Percentiles rank a stretch among this genome's conserved stretches.
Conservation (phyloP, 805 yeast species). For the Monosporozyma aquatica region DNA sequence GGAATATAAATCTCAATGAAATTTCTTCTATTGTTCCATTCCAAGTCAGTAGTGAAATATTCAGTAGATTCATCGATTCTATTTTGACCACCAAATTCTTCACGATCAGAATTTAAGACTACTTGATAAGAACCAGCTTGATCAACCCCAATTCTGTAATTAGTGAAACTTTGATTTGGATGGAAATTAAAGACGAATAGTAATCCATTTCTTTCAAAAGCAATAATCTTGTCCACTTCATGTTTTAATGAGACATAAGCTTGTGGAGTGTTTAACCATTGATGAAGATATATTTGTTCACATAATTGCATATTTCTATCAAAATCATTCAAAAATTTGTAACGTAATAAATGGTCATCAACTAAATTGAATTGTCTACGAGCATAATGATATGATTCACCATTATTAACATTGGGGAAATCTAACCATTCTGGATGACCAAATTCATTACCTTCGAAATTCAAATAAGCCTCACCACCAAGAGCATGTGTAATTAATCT, state of each 20-base stretch:
- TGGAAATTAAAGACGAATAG: slow-evolving; percentile 86
- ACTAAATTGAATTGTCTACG: slow-evolving; percentile 88
- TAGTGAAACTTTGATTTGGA: slow-evolving; percentile 72
- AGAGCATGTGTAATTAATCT: slow-evolving; percentile 76
- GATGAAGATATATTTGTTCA: slow-evolving; percentile 58
- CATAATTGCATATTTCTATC: slow-evolving; percentile 76
- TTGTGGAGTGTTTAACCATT: slow-evolving; percentile 63
- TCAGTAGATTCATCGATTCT: slow-evolving; percentile 50
- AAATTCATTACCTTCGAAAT: slow-evolving; percentile 95
- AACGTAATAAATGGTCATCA: slow-evolving; percentile 71
- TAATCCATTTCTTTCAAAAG: slow-evolving; percentile 78
- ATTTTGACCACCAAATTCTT: slow-evolving; percentile 70
- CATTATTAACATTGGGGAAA: slow-evolving; percentile 86
- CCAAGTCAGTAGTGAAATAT: slow-evolving; percentile 62
- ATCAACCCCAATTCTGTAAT: slow-evolving; percentile 87
- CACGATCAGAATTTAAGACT: slow-evolving; percentile 65
- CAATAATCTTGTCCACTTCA: slow-evolving; percentile 81
- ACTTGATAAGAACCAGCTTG: slow-evolving; percentile 65
- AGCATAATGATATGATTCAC: slow-evolving; percentile 85
- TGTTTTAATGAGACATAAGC: slow-evolving; percentile 85
- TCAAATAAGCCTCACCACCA: slow-evolving; percentile 96
- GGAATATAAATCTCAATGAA: slow-evolving; percentile 75
- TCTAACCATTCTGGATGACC: slow-evolving; percentile 99
- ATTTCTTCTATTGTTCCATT: slow-evolving; percentile 75
- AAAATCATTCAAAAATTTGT: slow-evolving; percentile 68